phyloP scores from a whole-genome alignment of 2,329 filamentous ascomycete genomes.

The Exophiala sp. region DNA sequence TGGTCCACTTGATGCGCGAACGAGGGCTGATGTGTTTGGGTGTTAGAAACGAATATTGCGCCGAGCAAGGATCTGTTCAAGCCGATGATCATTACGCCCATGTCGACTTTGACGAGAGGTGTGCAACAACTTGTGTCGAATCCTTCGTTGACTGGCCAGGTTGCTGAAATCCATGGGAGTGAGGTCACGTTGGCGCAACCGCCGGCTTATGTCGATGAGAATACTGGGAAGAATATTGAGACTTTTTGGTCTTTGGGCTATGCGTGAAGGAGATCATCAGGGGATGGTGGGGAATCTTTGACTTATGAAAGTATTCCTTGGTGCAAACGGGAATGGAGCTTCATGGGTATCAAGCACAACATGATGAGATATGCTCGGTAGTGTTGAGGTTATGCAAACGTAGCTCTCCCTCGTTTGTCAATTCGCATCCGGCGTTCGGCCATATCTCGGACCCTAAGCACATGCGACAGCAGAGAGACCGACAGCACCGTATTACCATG shows the following conservation, averaged over 20 bases:
- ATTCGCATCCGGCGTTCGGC: too few relatives aligned
- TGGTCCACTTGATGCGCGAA: background rate
- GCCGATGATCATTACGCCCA: conserved; percentile 51
- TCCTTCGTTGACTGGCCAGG: conserved; percentile 40
- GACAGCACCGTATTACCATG: background rate
- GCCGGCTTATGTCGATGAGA: conserved; percentile 48
- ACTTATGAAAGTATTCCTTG: background rate
- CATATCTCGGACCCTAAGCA: too few relatives aligned
- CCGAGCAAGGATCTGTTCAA: conserved; percentile 45
- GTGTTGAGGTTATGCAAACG: too few relatives aligned
- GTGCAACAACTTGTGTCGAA: conserved; percentile 44
- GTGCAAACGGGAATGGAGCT: background rate
- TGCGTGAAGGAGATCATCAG: conserved; percentile 34
- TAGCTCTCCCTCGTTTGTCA: too few relatives aligned
- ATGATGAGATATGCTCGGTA: too few relatives aligned
- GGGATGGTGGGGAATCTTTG: background rate
- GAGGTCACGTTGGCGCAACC: conserved; percentile 47
- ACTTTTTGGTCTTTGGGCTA: conserved; percentile 48
- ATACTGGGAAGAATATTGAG: conserved; percentile 47
- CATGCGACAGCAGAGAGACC: too few relatives aligned
- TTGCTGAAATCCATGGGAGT: conserved; percentile 53
- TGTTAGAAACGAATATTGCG: conserved; percentile 46
- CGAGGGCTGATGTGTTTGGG: background rate
- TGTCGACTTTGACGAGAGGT: conserved; percentile 46
- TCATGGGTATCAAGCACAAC: too few relatives aligned